Base-by-base conservation (phyloP, 192 early-diverging fungal genomes). In the Coemansia sp. region DNA sequence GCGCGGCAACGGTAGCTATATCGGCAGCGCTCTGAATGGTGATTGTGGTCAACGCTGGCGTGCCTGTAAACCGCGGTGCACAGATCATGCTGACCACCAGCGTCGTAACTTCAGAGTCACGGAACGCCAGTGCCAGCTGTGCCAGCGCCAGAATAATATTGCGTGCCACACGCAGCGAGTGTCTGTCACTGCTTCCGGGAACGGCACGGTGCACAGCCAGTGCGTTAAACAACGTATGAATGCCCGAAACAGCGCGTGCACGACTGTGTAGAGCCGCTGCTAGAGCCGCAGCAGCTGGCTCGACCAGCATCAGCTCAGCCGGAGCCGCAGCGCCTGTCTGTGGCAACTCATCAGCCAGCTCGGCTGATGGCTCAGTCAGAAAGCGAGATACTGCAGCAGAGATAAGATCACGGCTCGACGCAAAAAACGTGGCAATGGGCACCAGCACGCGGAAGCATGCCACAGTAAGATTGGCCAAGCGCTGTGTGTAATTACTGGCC, bases 21-120 rank as follows among this genome's bases (percentile, higher is more conserved):
- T 83, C 79, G 2, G 86, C 86, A 6, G 88, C 74, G 45, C 85
- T 72, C 60, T 84, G 73, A 10, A 89, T 76, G 19, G 86, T 80
- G 1, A 85, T 77, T 17, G 78, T 76, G 16, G 68, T 80, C 43
- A 88, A 61, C 58, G 39, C 45, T 21, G 81, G 72, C 3, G 80
- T 62, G 43, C 76, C 76, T 35, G 78, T 59, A 38, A 84, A 80
- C 48, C 85, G 84, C 52, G 87, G 83, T 45, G 88, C 85, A 64
- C 85, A 85, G 45, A 85, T 59, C 62, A 92, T 68, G 80, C 88
- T 87, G 12, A 87, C 87, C 14, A 88, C 84, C 29, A 84, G 85
- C 60, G 81, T 64, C 6, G 84, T 78, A 0, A 87, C 86, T 56
- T 86, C 85, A 4, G 54, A 31, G 54, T 84, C 75, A n/a, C 39